A percentile compares a stretch with the other conserved stretches of the same genome.
Conservation (phyloP, 441 rosid species). For the Gossypium schwendimanii region DNA sequence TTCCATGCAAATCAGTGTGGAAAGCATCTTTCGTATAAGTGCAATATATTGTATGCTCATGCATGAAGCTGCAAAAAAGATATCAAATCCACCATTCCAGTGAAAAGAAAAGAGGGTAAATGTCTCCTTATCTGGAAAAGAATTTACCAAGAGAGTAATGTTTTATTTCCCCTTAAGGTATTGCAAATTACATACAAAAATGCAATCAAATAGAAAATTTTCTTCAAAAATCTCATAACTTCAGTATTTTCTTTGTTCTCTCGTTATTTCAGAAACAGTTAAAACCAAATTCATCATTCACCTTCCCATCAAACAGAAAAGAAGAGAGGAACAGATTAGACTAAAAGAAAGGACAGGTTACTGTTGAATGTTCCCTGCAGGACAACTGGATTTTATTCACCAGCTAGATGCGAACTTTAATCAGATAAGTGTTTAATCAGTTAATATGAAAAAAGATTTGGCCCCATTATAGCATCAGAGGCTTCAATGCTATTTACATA, state of each 20-base stretch:
- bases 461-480: neutral
- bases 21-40: neutral
- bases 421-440: too few relatives aligned
- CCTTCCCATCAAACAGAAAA: neutral
- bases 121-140: neutral
- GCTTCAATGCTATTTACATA: neutral
- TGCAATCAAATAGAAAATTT: neutral
- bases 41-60: neutral
- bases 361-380: conserved; percentile 16
- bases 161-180: too few relatives aligned
- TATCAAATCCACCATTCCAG: neutral
- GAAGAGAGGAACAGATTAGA: neutral
- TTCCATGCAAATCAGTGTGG: neutral
- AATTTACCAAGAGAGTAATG: neutral
- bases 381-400: neutral
- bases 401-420: too few relatives aligned
- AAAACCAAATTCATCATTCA: neutral
- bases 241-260: neutral
- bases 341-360: neutral
- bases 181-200: too few relatives aligned
- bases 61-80: neutral
- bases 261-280: neutral
- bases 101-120: neutral
- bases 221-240: neutral
- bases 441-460: neutral